These are phyloP conservation scores for Albifimbria verrucaria DNA, from an alignment of 2,329 filamentous ascomycete genomes.

Conservation along the genomic window DNA sequence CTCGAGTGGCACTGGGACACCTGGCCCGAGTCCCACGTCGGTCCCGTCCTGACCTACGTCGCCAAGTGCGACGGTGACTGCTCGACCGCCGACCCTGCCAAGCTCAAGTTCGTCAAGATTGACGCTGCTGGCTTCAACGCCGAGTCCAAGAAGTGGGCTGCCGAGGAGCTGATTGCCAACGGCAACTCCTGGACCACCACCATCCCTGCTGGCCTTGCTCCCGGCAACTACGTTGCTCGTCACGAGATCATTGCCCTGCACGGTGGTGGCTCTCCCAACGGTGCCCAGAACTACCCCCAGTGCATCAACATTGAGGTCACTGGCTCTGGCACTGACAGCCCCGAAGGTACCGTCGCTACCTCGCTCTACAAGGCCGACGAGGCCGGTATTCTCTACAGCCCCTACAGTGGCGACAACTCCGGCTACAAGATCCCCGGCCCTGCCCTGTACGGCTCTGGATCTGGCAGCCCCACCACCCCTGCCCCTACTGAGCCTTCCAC, in stretches of 20 bases:
- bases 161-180: constrained; percentile 39
- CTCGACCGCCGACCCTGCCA: constrained; percentile 46
- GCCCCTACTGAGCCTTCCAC: constrained; percentile 10
- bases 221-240: constrained; percentile 45
- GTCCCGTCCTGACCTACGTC: constrained; percentile 62
- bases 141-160: constrained; percentile 32
- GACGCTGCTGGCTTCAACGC: constrained; percentile 49
- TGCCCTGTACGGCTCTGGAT: constrained; percentile 12
- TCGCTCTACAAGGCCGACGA: constrained; percentile 24
- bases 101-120: constrained; percentile 63
- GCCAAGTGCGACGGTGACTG: constrained; percentile 58
- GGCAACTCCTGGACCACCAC: constrained; percentile 27
- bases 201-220: constrained; percentile 26
- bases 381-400: constrained; percentile 30
- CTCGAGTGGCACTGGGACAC: constrained; percentile 37
- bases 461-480: constrained; percentile 16
- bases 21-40: constrained; percentile 41
- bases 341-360: constrained; percentile 26
- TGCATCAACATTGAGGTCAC: constrained; percentile 46
- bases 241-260: constrained; percentile 54
- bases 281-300: constrained; percentile 50
- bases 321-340: constrained; percentile 33
- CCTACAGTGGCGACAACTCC: constrained; percentile 24
- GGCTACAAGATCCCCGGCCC: constrained; percentile 23
- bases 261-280: constrained; percentile 34